Base-by-base conservation (phyloP, 768 basidiomycete genomes). In the Rubroboletus satanas region DNA sequence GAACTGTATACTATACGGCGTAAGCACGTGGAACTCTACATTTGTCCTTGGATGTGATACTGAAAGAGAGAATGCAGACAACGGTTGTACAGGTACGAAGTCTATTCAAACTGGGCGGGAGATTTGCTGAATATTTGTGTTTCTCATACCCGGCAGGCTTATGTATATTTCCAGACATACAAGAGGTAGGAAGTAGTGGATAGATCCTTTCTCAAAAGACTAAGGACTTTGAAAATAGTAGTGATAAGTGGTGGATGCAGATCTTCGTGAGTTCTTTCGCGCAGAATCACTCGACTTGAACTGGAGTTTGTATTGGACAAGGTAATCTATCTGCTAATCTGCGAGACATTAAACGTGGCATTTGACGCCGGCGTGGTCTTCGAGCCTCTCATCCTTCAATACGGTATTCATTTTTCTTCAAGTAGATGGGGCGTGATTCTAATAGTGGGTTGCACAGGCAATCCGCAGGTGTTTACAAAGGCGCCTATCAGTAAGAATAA, bases 331-430 rank as follows among this genome's bases (percentile, higher is more conserved):
- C 66, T 82, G 4, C 72, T 81, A 45, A n/a, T 78, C 7, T 76
- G 74, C 39, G 81, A 83, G 63, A 80, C 79, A 0, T 57, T 77
- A 29, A 81, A 80, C 56, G 72, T 76, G 3, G 61, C 67, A 5
- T 81, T 79, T 57, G 74, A 78, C 33, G 65, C 75, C 18, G 58
- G 72, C 2, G 78, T 79, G 57, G 57, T 82, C 17, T 83, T 82
- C 52, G 65, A 75, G 11, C 73, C 79, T 7, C 70, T 83, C 31
- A 74, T 82, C 35, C 63, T 66, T 11, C 68, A 75, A 54, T 82
- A 79, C 38, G 77, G 81, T 79, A 55, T 38, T 11, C 21, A 3
- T 5, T 11, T 26, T 17, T 32, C 39, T 23, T 45, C 11, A 2
- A 0, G 2, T 15, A 4, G 10, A 15, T 8, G 21, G 14, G 4